Evolutionary conservation across 257 asterid genomes (phyloP).

Genomic region (Rhazya stricta): DNA sequence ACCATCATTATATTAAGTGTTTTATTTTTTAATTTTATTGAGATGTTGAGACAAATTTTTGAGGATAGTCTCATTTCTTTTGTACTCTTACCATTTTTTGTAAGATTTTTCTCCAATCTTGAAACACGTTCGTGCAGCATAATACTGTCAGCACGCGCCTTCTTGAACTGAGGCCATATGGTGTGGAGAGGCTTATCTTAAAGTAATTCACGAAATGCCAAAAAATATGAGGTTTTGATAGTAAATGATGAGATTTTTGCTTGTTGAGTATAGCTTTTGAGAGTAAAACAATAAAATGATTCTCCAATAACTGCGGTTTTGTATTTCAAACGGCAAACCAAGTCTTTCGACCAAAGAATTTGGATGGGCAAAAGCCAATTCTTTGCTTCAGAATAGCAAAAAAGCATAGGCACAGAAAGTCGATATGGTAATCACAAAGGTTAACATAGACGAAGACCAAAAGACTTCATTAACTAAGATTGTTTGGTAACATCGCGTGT

Average conservation of each 20-base stretch:
- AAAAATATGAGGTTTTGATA: no score
- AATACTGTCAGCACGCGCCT: no score
- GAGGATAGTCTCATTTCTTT: neutral
- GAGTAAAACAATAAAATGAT: no score
- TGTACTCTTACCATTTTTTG: neutral
- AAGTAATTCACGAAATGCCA: no score
- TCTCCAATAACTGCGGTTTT: no score
- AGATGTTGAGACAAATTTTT: neutral
- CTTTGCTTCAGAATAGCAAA: no score
- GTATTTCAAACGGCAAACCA: no score
- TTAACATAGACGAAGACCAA: neutral
- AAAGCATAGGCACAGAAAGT: no score
- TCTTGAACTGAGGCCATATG: neutral
- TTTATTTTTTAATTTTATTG: neutral
- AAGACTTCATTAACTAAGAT: constrained; percentile 3
- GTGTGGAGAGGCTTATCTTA: neutral
- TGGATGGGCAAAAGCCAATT: no score
- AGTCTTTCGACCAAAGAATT: no score
- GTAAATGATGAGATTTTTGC: no score
- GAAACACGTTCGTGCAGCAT: neutral
- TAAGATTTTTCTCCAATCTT: neutral
- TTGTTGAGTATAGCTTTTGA: no score
- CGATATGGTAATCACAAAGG: neutral
- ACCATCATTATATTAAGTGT: neutral
- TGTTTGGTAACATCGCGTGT: constrained; percentile 18